These are phyloP conservation scores for Aspergillus luchuensis DNA, from an alignment of 2,329 filamentous ascomycete species.

Conservation along the genomic window DNA sequence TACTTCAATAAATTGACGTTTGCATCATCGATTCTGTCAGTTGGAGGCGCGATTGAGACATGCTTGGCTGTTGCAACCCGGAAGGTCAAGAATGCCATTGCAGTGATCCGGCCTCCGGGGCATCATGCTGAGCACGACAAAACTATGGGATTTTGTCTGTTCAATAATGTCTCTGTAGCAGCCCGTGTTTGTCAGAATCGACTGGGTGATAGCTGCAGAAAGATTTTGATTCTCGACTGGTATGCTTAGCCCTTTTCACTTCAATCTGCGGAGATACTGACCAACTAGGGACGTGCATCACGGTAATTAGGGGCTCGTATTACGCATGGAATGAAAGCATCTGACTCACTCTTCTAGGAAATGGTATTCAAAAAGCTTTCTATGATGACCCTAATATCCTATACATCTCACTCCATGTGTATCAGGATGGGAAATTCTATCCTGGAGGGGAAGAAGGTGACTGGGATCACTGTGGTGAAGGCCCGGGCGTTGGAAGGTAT, in stretches of 20 bases:
- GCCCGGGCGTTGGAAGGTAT: conserved; percentile 58
- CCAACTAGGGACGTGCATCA: conserved; percentile 65
- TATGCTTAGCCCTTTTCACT: conserved; percentile 53
- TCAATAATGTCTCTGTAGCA: conserved; percentile 95
- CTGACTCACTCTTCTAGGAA: conserved; percentile 58
- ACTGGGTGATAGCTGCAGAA: conserved; percentile 78
- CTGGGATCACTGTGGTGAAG: conserved; percentile 61
- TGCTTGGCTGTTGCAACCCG: conserved; percentile 86
- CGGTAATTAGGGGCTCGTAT: conserved; percentile 40
- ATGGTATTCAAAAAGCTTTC: conserved; percentile 94
- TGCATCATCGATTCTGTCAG: conserved; percentile 77
- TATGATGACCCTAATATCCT: conserved; percentile 93
- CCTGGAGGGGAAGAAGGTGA: conserved; percentile 65
- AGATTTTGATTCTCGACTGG: conserved; percentile 93
- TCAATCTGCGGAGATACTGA: conserved; percentile 21
- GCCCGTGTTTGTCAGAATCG: conserved; percentile 82
- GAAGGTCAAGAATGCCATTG: conserved; percentile 89
- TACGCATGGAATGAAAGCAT: not conserved
- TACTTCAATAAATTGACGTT: conserved; percentile 84
- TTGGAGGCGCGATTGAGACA: conserved; percentile 92
- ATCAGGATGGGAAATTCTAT: conserved; percentile 81
- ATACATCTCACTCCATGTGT: conserved; percentile 93
- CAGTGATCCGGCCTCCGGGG: conserved; percentile 89
- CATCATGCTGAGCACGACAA: conserved; percentile 88
- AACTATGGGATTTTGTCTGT: conserved; percentile 93